A percentile compares a stretch with the other conserved stretches of the same genome.
Evolutionary conservation across 192 early-diverging fungal genomes (phyloP).

Genomic region (Coemansia sp.): DNA sequence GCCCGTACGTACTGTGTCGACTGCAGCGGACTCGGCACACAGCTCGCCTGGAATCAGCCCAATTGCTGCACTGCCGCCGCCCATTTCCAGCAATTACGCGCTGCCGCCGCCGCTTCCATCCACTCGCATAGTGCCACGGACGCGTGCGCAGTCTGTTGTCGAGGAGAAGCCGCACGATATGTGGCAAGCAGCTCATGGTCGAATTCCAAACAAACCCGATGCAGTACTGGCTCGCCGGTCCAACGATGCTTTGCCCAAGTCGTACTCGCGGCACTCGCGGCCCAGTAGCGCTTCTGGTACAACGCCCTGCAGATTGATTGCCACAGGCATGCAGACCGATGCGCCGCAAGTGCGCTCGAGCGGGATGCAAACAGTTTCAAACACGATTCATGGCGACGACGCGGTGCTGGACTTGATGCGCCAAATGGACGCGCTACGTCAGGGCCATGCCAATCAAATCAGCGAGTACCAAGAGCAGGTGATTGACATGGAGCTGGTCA

Average conservation of each 20-base stretch:
- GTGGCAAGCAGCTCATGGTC: neutral
- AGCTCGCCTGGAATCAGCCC: neutral
- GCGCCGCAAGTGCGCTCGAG: conserved; percentile 5
- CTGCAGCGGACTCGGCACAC: neutral
- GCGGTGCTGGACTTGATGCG: conserved; percentile 50
- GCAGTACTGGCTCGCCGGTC: conserved; percentile 10
- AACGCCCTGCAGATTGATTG: neutral
- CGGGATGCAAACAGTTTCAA: conserved; percentile 20
- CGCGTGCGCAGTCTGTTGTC: conserved; percentile 16
- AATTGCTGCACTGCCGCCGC: neutral
- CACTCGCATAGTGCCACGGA: conserved; percentile 28
- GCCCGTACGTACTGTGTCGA: conserved; percentile 2
- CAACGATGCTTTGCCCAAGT: conserved; percentile 25
- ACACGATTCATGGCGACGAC: conserved; percentile 44
- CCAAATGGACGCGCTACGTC: conserved; percentile 40
- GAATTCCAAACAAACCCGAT: conserved; percentile 11
- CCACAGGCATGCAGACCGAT: conserved; percentile 34
- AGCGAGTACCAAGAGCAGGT: conserved; percentile 53
- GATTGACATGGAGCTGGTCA: conserved; percentile 42
- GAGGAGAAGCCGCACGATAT: conserved; percentile 8
- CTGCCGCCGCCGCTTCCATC: conserved; percentile 22
- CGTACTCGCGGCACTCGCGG: conserved; percentile 24
- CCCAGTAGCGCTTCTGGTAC: neutral
- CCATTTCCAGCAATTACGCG: neutral
- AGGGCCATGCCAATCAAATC: conserved; percentile 42